Evolutionary conservation across 257 asterid species (phyloP).

Genomic region (Coffea eugenioides): DNA sequence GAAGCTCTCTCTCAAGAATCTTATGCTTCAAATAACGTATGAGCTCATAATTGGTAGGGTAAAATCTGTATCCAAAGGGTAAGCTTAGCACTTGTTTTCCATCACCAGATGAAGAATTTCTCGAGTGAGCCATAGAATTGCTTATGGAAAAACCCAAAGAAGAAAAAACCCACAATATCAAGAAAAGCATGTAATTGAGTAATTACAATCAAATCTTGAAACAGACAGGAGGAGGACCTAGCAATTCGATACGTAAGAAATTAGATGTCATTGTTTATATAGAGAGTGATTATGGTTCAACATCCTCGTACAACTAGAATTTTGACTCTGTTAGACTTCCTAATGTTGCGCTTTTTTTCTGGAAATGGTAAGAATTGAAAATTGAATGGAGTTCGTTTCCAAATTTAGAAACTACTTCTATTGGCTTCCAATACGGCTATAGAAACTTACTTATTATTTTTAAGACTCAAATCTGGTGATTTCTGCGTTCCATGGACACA

Average conservation of each 20-base stretch:
- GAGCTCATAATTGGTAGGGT: background rate
- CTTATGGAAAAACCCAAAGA: background rate
- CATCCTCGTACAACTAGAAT: background rate
- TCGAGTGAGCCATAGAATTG: background rate
- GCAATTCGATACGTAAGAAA: too few relatives aligned
- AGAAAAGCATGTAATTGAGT: too few relatives aligned
- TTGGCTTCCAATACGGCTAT: too few relatives aligned
- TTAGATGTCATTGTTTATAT: too few relatives aligned
- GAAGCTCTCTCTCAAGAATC: slow-evolving; percentile 11
- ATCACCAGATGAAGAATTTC: background rate
- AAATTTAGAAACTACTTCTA: too few relatives aligned
- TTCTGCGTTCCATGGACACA: background rate
- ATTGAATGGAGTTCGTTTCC: background rate
- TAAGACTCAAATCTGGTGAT: too few relatives aligned
- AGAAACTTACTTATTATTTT: too few relatives aligned
- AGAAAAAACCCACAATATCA: too few relatives aligned
- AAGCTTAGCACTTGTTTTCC: background rate
- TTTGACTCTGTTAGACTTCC: background rate
- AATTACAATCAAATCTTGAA: background rate
- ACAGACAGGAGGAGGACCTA: too few relatives aligned
- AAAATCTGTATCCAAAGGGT: slow-evolving; percentile 10
- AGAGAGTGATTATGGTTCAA: too few relatives aligned
- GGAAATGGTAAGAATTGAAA: too few relatives aligned
- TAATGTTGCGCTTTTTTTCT: too few relatives aligned
- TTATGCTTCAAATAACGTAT: slow-evolving; percentile 8